phyloP scores from a whole-genome alignment of 164 flowering plant genomes.

The Echeveria elegans region DNA sequence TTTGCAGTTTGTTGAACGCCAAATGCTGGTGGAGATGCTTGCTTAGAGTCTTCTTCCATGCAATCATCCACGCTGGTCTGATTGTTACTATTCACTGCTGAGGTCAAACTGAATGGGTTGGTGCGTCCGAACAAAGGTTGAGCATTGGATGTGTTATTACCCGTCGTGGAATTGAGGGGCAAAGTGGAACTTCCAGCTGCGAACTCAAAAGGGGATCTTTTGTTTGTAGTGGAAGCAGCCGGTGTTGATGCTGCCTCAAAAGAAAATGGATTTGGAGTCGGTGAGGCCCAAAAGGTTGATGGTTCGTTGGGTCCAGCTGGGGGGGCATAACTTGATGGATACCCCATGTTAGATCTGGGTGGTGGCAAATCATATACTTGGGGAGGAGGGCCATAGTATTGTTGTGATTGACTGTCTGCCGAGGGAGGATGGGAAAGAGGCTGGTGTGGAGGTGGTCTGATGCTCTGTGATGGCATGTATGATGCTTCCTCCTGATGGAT shows the following conservation, averaged over 20 bases:
- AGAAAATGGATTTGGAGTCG: not conserved
- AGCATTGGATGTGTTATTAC: too few species aligned
- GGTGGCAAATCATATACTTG: constrained; percentile 49
- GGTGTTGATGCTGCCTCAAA: constrained; percentile 3
- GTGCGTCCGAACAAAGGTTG: too few species aligned
- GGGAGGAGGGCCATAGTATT: constrained; percentile 36
- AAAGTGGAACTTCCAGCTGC: not conserved
- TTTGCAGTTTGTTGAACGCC: not conserved
- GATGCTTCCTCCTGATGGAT: too few species aligned
- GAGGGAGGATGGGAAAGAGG: constrained; percentile 31
- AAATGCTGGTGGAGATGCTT: not conserved
- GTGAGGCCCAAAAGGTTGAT: not conserved
- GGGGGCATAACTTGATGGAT: constrained; percentile 35
- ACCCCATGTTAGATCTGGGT: constrained; percentile 44
- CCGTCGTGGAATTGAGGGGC: not conserved
- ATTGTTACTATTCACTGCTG: too few species aligned
- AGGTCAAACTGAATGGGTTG: too few species aligned
- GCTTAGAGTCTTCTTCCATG: not conserved
- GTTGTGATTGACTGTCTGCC: constrained; percentile 43
- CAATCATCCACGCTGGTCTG: not conserved
- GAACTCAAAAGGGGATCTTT: not conserved
- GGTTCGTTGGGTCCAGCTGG: constrained; percentile 39
- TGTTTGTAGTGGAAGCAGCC: not conserved
- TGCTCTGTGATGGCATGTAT: constrained; percentile 37
- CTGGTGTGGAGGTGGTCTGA: constrained; percentile 46